Evolutionary conservation across 768 basidiomycete genomes (phyloP), one percentile per base, ranked within the genome.

Genomic region (Xerocomellus amylosporus): DNA sequence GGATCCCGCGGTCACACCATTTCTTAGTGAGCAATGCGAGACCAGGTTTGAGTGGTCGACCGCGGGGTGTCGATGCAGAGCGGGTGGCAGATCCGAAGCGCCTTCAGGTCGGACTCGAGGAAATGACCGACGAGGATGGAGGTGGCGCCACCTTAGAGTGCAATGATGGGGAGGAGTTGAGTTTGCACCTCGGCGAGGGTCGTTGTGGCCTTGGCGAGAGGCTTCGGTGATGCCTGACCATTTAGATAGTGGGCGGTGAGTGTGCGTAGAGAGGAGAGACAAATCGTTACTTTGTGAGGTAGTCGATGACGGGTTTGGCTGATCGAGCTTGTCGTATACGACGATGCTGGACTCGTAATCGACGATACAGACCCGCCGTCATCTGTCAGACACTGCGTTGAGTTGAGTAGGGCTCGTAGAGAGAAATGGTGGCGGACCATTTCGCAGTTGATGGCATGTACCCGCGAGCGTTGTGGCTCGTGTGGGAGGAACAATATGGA

Each of bases 381-480:
- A 63, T 88, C 88, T 2, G 93, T 95, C 69, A 87, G 24, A 24
- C 24, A 96, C 94, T 97, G 26, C 9, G 8, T 26, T 2, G 41
- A 14, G 19, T 33, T 63, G 26, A 59, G 63, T 40, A 10, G 34
- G 37, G 15, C 0, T 4, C 10, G 5, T 1, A 14, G 45, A 17
- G 2, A 40, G 7, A 8, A 1, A 39, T n/a, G 17, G 10, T 64
- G 31, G 13, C 82, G 49, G 55, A 92, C 95, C 96, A 98, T 98
- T 70, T 98, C 96, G 70, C 96, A 98, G 77, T 99, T 96, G 44
- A 99, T 81, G 0, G 92, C 91, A 51, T 90, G 86, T 24, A 96
- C 80, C 54, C 74, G 77, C 5, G 79, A 75, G 43, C 67, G 67
- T n/a, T 62, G 64, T 30, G 64, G 71, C 19, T 30, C 64, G 71